Percentiles rank a stretch among this genome's conserved stretches.
phyloP scores from a whole-genome alignment of 106 monocot species.

The Apostasia shenzhenica region DNA sequence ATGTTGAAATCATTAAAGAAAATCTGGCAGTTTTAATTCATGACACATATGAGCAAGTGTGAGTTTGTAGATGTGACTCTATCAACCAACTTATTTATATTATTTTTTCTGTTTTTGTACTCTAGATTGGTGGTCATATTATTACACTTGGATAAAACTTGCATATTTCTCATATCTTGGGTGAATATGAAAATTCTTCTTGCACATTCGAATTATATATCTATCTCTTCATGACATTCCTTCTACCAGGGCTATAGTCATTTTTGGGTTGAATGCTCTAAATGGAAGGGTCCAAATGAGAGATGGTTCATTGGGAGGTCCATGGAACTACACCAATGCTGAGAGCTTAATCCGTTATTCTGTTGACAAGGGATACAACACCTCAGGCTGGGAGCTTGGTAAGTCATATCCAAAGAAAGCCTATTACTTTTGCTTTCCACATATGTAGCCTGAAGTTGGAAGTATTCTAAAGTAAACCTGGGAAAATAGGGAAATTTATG shows the following conservation, averaged over 20 bases:
- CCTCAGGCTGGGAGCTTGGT: constrained; percentile 96
- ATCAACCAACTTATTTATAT: background rate
- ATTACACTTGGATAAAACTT: background rate
- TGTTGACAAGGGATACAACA: constrained; percentile 58
- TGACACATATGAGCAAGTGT: too few relatives aligned
- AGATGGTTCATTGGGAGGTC: constrained; percentile 77
- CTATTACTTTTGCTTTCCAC: too few relatives aligned
- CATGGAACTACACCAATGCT: constrained; percentile 84
- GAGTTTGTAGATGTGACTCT: too few relatives aligned
- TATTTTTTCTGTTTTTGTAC: background rate
- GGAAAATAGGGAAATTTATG: too few relatives aligned
- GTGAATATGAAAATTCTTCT: background rate
- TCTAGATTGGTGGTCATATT: background rate
- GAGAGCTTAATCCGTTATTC: constrained; percentile 71
- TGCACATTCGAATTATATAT: background rate
- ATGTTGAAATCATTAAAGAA: background rate
- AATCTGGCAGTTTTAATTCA: too few relatives aligned
- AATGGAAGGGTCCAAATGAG: constrained; percentile 55
- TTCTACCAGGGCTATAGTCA: constrained; percentile 44
- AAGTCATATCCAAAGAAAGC: constrained; percentile 5
- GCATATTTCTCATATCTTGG: background rate
- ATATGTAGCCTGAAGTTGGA: too few relatives aligned
- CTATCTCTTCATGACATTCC: background rate
- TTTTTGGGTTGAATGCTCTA: constrained; percentile 85
- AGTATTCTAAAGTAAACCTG: too few relatives aligned